Conservation (phyloP, 305 asterid species). For the Fraxinus latifolia region DNA sequence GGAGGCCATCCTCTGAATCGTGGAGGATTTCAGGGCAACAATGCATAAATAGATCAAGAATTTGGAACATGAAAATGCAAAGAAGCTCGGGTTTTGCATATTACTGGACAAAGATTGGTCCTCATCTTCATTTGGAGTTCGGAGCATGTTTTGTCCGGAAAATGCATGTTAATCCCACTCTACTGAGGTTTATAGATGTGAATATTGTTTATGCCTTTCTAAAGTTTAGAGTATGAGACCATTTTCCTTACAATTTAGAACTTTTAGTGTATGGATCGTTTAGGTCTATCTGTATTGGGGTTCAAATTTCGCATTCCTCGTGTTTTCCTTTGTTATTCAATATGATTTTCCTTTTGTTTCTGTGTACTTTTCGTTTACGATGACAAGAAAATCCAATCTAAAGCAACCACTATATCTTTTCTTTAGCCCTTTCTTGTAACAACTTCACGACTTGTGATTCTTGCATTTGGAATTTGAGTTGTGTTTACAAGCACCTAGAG, state of each 20-base stretch:
- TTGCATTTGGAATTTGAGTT: not conserved
- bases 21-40: conserved; percentile 29
- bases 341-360: not conserved
- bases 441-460: not conserved
- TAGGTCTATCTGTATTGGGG: not conserved
- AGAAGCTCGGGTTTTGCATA: not conserved
- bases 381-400: not conserved
- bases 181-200: not conserved
- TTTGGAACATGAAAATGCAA: not conserved
- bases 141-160: not conserved
- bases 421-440: not conserved
- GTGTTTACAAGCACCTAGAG: not conserved
- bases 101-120: not conserved
- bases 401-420: not conserved
- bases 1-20: conserved; percentile 14
- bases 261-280: not conserved
- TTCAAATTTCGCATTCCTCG: not conserved
- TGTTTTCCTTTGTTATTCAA: not conserved
- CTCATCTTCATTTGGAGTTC: not conserved
- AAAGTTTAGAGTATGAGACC: conserved; percentile 28
- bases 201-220: not conserved
- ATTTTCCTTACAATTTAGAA: not conserved
- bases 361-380: not conserved
- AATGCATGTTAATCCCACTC: not conserved
- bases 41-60: conserved; percentile 9